Conservation (phyloP, 441 rosid species). For the Corymbia calophylla region DNA sequence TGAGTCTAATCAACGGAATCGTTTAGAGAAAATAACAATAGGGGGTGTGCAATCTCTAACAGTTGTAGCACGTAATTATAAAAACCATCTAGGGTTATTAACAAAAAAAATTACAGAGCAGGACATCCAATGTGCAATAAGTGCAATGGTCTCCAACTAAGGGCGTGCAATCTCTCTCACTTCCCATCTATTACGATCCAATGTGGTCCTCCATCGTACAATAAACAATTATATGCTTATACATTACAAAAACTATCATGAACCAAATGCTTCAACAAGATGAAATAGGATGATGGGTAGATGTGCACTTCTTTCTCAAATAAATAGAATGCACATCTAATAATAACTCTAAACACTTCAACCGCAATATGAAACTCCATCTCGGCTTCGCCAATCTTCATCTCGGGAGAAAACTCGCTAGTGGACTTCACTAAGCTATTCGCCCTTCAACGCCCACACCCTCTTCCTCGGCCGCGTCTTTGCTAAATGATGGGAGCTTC, state of each 20-base stretch:
- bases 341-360: neutral
- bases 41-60: neutral
- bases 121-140: no score
- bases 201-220: no score
- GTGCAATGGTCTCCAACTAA: neutral
- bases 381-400: neutral
- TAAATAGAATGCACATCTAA: neutral
- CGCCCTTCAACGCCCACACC: conserved; percentile 1
- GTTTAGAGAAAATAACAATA: neutral
- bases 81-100: neutral
- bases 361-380: neutral
- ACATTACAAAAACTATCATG: neutral
- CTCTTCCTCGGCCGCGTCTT: neutral
- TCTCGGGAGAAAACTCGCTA: neutral
- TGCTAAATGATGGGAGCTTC: conserved; percentile 17
- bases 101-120: no score
- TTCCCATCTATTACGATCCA: neutral
- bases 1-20: neutral
- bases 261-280: neutral
- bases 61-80: neutral
- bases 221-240: neutral
- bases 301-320: neutral
- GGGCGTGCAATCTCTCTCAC: neutral
- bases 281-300: neutral
- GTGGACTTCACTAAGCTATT: neutral